Base-by-base conservation (phyloP, 257 asterid genomes). In the Mitragyna speciosa region DNA sequence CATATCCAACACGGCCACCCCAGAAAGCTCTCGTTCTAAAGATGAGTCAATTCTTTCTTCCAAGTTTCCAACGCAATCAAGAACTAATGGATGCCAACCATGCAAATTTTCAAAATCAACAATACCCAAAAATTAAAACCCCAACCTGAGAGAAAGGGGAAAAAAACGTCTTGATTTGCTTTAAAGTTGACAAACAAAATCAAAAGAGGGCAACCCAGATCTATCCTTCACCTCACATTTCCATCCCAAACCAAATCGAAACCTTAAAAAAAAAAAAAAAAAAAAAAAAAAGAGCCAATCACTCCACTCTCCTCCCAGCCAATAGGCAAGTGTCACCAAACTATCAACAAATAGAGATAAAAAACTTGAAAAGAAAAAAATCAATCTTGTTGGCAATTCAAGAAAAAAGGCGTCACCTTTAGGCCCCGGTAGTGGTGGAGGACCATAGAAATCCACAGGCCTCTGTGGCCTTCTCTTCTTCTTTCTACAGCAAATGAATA, bases 351-450 rank as follows among this genome's bases (percentile, higher is more conserved):
- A 24, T 5, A 59, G 66, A 59, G 30, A 59, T n/a, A 59, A 59
- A 26, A 19, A 11, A n/a, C 11, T 1, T 20, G 12, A 16, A 5
- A 61, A 61, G 26, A 36, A 61, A 2, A 26, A 10, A 24, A 61
- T 61, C 16, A n/a, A 63, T 24, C 7, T 66, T 56, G 15, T 30
- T 49, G 43, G 58, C 5, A 41, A 36, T 41, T 41, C 9, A 22
- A 39, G 45, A 1, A 76, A 61, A 45, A 71, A 70, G 41, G 49
- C 10, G 56, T 81, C 79, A 92, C 98, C 97, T 90, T 92, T 93
- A 80, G 81, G 86, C 19, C 87, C 92, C n/a, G 91, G 96, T 0
- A 91, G 96, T 36, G 91, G 96, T 0, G 92, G 96, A 56, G 93
- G 91, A 30, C 72, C 78, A 81, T 87, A 79, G 83, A 87, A 86